Base-by-base conservation (phyloP, 768 basidiomycete genomes). In the Tylopilus cervinicoccineus region DNA sequence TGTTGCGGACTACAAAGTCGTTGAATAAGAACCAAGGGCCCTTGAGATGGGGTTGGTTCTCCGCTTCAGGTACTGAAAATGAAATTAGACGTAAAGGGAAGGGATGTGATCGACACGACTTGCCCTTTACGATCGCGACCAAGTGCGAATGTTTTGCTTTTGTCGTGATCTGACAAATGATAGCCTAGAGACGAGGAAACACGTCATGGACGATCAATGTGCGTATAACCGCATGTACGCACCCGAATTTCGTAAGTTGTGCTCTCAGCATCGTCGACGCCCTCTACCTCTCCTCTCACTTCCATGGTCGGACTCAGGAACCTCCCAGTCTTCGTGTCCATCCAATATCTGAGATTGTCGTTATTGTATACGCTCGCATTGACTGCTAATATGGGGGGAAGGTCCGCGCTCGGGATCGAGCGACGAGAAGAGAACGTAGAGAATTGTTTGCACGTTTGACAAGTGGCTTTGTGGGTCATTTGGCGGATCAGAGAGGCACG, bases 21-120 rank as follows among this genome's bases (percentile, higher is more conserved):
- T 99, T 99, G 81, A 98, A 98, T 46, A 98, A 67, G 59, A 86
- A 86, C 96, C 96, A 99, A 2, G 82, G 80, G 45, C 80, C 83
- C 20, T 55, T 59, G 17, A 55, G 55, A 44, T 72, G 67, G 1
- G 61, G 48, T 11, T 71, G 60, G 8, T 60, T 65, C 59, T 84
- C 83, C 1, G 79, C 79, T 48, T 85, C 82, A 0, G 88, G 88
- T 32, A 93, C 89, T 92, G 53, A 5, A 12, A 24, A 20, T 27
- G 34, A 43, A 36, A 46, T 52, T 14, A 41, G 32, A 38, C 3
- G 22, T 2, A 11, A 7, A 38, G 31, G 39, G 22, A 31, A 23
- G 5, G 12, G 2, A 31, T 17, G 5, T 19, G 5, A 22, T 3
- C 22, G 12, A 5, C 1, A 23, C 6, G 42, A 38, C 50, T 51